Evolutionary conservation across 371 early-diverging fungal species (phyloP), one percentile per base, ranked within the genome.

Genomic region (Actinomortierella wolfii): DNA sequence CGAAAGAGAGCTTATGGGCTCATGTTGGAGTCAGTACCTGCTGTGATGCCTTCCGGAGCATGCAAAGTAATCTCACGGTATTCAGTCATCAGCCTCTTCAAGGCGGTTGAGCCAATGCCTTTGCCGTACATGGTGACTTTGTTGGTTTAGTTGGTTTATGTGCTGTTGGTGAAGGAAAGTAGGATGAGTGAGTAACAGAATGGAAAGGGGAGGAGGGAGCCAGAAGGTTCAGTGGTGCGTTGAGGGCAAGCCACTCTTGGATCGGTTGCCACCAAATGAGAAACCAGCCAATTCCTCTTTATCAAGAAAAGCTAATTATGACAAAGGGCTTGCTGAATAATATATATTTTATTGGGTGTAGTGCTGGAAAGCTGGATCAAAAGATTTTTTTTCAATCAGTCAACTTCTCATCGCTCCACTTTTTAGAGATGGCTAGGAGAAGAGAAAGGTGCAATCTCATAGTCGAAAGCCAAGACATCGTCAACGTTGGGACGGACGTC

Each of bases 1-100:
- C n/a, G n/a, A n/a, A n/a, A 6, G 11, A 34, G 34, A 11, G 34
- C 11, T 34, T 11, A 34, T 34, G 34, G 34, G 34, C 34, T 34
- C 34, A 11, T 11, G 7, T 34, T 34, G 5, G 46, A 0, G 15
- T 57, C 26, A 18, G 51, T 81, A 89, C 88, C 98, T 21, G 98
- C 97, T 52, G 92, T 93, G 57, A 98, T 96, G 49, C 97, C 98
- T 57, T 98, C 97, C 1, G 98, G 98, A 13, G 98, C 87, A 77
- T 97, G 92, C 50, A 94, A 62, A 2, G 95, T 95, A 57, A 98
- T 78, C 73, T 98, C 98, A 81, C 85, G 87, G 78, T 98, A 98
- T 77, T 98, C 98, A 25, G 92, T 96, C 96, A 97, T 95, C 54
- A 98, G 83, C 55, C 97, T 87, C 79, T 94, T 95, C 50, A 97